Percentiles rank a stretch among this genome's conserved stretches.
Conservation (phyloP, 306 rosid genomes). For the Quercus variabilis region DNA sequence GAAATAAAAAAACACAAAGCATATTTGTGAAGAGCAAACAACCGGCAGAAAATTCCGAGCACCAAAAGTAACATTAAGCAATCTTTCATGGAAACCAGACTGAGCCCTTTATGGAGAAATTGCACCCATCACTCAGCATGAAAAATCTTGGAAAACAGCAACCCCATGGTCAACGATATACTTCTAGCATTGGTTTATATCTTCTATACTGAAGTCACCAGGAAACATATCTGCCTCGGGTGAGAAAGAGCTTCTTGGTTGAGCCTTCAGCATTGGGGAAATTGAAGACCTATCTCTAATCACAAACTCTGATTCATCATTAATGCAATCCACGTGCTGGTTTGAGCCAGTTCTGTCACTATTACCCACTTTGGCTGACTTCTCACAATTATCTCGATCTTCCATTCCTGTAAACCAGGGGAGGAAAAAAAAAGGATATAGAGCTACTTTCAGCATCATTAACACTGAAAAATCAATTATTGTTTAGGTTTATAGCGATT, state of each 20-base stretch:
- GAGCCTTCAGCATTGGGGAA: slow-evolving; percentile 32
- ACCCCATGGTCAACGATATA: slow-evolving; percentile 19
- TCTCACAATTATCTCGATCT: slow-evolving; percentile 30
- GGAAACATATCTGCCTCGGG: slow-evolving; percentile 27
- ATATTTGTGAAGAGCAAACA: slow-evolving; percentile 55
- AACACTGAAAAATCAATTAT: slow-evolving; percentile 3
- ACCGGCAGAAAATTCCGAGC: slow-evolving; percentile 34
- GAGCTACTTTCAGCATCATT: slow-evolving; percentile 11
- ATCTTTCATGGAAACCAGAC: slow-evolving; percentile 43
- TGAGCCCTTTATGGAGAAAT: slow-evolving; percentile 15
- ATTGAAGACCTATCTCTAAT: slow-evolving; percentile 14
- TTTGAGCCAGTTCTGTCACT: slow-evolving; percentile 23
- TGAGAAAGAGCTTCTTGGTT: slow-evolving; percentile 29
- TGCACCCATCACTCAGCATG: slow-evolving; percentile 19
- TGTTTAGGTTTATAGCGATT: slow-evolving; percentile 24
- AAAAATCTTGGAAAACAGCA: slow-evolving; percentile 32
- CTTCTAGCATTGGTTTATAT: slow-evolving; percentile 3
- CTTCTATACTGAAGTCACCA: slow-evolving; percentile 19
- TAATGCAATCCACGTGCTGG: slow-evolving; percentile 18
- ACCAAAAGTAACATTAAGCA: slow-evolving; percentile 66
- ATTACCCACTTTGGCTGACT: slow-evolving; percentile 33
- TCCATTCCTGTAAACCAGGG: slow-evolving; percentile 38
- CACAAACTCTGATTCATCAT: slow-evolving; percentile 25
- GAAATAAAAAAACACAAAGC: slow-evolving; percentile 48
- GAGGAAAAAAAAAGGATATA: slow-evolving; percentile 15